These are phyloP conservation scores for Immersiporthe knoxdaviesiana DNA, from an alignment of 2,329 filamentous ascomycete species.

Conservation along the genomic window DNA sequence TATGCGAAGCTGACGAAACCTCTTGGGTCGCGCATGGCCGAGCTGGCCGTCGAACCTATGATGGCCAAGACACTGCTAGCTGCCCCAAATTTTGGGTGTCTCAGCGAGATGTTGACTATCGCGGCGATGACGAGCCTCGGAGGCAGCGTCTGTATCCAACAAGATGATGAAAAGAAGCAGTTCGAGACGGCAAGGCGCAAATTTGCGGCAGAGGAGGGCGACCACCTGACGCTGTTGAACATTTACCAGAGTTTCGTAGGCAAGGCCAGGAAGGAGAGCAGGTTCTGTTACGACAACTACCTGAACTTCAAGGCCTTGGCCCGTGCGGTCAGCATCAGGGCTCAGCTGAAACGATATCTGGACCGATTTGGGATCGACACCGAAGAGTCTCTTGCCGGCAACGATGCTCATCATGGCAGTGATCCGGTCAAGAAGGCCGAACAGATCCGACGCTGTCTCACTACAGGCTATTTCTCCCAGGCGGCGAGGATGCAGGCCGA, in stretches of 20 bases:
- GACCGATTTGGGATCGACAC: constrained; percentile 79
- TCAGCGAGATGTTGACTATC: constrained; percentile 86
- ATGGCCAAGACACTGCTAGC: constrained; percentile 86
- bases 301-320: constrained; percentile 86
- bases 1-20: constrained; percentile 90
- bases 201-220: constrained; percentile 91
- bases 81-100: constrained; percentile 73
- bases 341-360: constrained; percentile 83
- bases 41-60: constrained; percentile 91
- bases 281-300: constrained; percentile 85
- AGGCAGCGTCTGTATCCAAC: constrained; percentile 79
- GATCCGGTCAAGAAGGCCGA: constrained; percentile 57
- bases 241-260: constrained; percentile 89
- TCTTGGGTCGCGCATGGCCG: constrained; percentile 88
- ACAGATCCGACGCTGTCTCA: constrained; percentile 81
- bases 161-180: constrained; percentile 75
- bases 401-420: constrained; percentile 30
- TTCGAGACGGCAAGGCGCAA: constrained; percentile 75
- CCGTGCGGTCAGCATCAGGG: constrained; percentile 81
- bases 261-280: constrained; percentile 78
- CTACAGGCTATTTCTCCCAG: constrained; percentile 89
- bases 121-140: constrained; percentile 92
- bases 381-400: constrained; percentile 61
- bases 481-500: constrained; percentile 93
- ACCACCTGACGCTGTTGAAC: constrained; percentile 90